These are phyloP conservation scores for Circinella umbellata DNA, from an alignment of 371 early-diverging fungal species.

Conservation along the genomic window DNA sequence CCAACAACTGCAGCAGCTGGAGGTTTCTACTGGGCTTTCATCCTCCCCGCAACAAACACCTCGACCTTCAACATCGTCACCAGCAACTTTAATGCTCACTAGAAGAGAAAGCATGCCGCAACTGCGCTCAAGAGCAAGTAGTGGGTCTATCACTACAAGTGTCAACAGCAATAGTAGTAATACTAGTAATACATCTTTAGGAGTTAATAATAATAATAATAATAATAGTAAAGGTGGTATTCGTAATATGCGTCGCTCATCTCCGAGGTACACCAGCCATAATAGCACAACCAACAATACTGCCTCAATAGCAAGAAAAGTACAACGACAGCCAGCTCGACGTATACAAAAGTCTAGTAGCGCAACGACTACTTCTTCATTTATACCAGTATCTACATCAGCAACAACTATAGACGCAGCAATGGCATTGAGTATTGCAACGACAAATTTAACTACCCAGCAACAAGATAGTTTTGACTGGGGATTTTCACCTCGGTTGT, in stretches of 20 bases:
- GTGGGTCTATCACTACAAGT: not conserved
- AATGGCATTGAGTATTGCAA: not conserved
- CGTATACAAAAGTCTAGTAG: not conserved
- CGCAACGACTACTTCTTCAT: not conserved
- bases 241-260: too few species aligned
- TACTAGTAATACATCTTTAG: too few species aligned
- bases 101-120: not conserved
- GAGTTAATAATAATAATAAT: too few species aligned
- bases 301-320: too few species aligned
- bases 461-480: not conserved
- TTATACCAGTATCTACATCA: not conserved
- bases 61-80: not conserved
- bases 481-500: not conserved
- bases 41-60: not conserved
- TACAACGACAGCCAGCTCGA: too few species aligned
- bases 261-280: too few species aligned
- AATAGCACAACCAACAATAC: too few species aligned
- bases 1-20: too few species aligned
- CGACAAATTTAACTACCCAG: not conserved
- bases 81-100: not conserved
- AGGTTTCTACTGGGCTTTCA: not conserved
- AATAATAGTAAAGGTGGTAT: too few species aligned
- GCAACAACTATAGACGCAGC: not conserved
- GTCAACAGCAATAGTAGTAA: not conserved
- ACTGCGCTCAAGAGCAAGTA: not conserved